Evolutionary conservation across 2,329 filamentous ascomycete genomes (phyloP), one percentile per base, ranked within the genome.

Genomic region (Emericellopsis atlantica): DNA sequence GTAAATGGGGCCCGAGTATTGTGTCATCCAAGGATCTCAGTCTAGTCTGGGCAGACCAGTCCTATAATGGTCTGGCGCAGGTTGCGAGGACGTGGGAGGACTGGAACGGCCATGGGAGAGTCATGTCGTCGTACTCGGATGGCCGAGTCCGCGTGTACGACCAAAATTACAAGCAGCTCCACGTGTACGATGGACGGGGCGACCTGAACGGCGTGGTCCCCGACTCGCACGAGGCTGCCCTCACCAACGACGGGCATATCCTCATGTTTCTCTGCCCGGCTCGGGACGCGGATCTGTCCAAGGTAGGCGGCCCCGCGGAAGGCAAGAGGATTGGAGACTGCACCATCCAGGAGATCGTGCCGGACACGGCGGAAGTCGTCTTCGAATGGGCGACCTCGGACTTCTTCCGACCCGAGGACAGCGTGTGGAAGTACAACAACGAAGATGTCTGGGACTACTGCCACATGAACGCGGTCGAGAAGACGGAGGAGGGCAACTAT

Each of bases 221-320:
- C 1, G 42, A 52, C 1, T 50, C 62, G 40, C 59, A 58, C 32
- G 63, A 62, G 1, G 60, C 61, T n/a, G 51, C 68, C 26, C 57
- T 68, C 48, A 61, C 60, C 7, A 58, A 60, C 37, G 68, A 67
- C 45, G 55, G 61, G 42, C 51, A 51, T 18, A 48, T 59, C 11
- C 43, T 40, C 48, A 6, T 53, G 48, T 15, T 51, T 60, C 43
- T 49, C 56, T 26, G 54, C 50, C 0, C 37, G 48, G 3, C 46
- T 56, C 2, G 58, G 55, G 2, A 16, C n/a, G 23, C 33, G 6
- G 33, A 40, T 22, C 39, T 40, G 4, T 16, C 18, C 16, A 24
- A 23, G 59, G 61, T 5, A 6, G 39, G 39, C 2, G 61, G 61
- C 2, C 51, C 55, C 2, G 2, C 23, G 12, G 37, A 42, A 10